Base-by-base conservation (phyloP, 2,329 filamentous ascomycete species). In the Hypoxylon sp. region DNA sequence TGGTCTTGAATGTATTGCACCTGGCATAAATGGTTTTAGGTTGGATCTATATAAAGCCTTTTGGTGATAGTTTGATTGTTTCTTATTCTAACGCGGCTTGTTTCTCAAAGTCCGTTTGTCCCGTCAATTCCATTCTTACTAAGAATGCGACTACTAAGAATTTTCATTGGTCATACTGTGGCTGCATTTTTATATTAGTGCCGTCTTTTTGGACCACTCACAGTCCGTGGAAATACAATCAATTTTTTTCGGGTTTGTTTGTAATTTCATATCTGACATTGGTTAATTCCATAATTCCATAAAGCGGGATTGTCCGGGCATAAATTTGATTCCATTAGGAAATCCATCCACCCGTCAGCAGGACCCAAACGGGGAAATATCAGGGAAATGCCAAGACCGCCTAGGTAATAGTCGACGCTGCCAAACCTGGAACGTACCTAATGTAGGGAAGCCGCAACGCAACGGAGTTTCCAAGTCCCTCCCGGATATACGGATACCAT, bases 401-500 rank as follows among this genome's bases (percentile, higher is more conserved):
- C 29, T 35, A 52, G 29, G 26, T 35, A 52, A 31, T 33, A 24
- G 14, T 60, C 19, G 47, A 19, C 26, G 48, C 29, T 62, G 46
- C 10, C 39, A 33, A 17, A 29, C 14, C 24, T 55, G 24, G 51
- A 22, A 42, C 14, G 39, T 11, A 44, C 17, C 39, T 44, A 44
- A 44, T 44, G 39, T 44, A 44, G 39, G 39, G 39, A 44, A 44
- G 39, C 39, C 39, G 39, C 39, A 44, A 44, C 59, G 33, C 59
- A 29, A 63, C 67, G 67, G 67, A 70, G 67, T 70, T 70, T 63
- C 66, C 56, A 61, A 61, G 61, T 58, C 55, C 54, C 42, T 60
- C 33, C 55, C 65, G 65, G 60, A 68, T 64, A 66, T 67, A 67
- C 68, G 68, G 63, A 67, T 65, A 37, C 60, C 59, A 56, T 70